A percentile compares a stretch with the other conserved stretches of the same genome.
These are phyloP conservation scores for Leccinum truebloodii DNA, from an alignment of 768 basidiomycete species.

Conservation along the genomic window DNA sequence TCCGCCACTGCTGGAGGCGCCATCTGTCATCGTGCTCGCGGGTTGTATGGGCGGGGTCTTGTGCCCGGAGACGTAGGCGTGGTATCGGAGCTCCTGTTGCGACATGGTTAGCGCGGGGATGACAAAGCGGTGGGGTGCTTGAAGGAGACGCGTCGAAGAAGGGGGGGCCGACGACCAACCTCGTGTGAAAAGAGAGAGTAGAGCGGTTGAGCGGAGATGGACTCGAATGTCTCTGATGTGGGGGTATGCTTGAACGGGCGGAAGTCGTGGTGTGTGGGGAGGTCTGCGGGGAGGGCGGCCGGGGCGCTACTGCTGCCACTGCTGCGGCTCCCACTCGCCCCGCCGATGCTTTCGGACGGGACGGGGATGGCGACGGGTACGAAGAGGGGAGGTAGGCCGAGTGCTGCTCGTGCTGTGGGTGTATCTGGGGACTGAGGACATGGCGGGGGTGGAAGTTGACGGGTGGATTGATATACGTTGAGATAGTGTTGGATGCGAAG, in stretches of 20 bases:
- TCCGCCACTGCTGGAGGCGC: not conserved
- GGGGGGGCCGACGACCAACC: conserved; percentile 37
- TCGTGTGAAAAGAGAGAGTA: conserved; percentile 42
- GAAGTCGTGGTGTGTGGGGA: conserved; percentile 29
- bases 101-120: conserved; percentile 15
- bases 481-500: conserved; percentile 56
- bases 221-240: conserved; percentile 34
- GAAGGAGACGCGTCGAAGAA: not conserved
- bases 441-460: conserved; percentile 45
- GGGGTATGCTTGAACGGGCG: conserved; percentile 21
- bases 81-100: conserved; percentile 43
- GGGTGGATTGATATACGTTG: conserved; percentile 46
- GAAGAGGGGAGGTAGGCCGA: conserved; percentile 54
- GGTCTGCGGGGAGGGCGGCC: conserved; percentile 14
- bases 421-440: conserved; percentile 49
- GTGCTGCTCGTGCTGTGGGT: conserved; percentile 40
- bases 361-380: conserved; percentile 38
- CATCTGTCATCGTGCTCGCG: not conserved
- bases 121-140: not conserved
- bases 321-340: not conserved
- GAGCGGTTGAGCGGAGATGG: conserved; percentile 39
- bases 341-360: conserved; percentile 4
- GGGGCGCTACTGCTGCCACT: not conserved
- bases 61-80: conserved; percentile 43
- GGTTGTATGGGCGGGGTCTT: conserved; percentile 19